phyloP scores from a whole-genome alignment of 495 filamentous ascomycete genomes.

The Pseudoneurospora amorphoporcata region DNA sequence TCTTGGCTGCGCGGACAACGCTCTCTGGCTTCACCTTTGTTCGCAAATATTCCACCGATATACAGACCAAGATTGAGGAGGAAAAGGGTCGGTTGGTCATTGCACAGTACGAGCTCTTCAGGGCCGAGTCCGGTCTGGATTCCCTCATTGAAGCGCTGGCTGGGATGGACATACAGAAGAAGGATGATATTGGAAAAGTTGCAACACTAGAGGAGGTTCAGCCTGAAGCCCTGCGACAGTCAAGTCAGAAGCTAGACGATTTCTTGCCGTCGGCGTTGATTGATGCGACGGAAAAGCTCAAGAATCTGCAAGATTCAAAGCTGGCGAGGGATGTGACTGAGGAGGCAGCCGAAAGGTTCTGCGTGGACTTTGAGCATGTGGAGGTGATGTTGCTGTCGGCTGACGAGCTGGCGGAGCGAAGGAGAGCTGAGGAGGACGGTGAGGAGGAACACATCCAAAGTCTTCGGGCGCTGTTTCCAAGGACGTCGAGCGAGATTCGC shows the following conservation, averaged over 20 bases:
- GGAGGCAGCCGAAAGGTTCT: conserved; percentile 77
- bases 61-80: conserved; percentile 36
- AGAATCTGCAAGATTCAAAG: conserved; percentile 55
- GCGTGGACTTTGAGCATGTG: conserved; percentile 80
- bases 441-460: conserved; percentile 33
- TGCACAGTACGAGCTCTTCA: conserved; percentile 57
- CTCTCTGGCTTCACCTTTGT: conserved; percentile 51
- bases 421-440: conserved; percentile 19
- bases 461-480: conserved; percentile 62
- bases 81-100: conserved; percentile 40
- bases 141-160: conserved; percentile 54
- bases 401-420: conserved; percentile 36
- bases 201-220: conserved; percentile 45
- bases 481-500: conserved; percentile 76
- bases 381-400: conserved; percentile 48
- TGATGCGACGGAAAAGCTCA: conserved; percentile 76
- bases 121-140: conserved; percentile 62
- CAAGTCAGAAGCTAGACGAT: conserved; percentile 73
- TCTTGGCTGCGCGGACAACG: conserved; percentile 44
- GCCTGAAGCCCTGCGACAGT: conserved; percentile 47
- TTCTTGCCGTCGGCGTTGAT: conserved; percentile 89
- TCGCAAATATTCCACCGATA: conserved; percentile 24
- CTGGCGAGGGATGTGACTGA: conserved; percentile 68
- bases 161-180: conserved; percentile 19
- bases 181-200: conserved; percentile 26